Evolutionary conservation across 176 grass and related monocot genomes (phyloP).

Genomic region (Oryza coarctata): DNA sequence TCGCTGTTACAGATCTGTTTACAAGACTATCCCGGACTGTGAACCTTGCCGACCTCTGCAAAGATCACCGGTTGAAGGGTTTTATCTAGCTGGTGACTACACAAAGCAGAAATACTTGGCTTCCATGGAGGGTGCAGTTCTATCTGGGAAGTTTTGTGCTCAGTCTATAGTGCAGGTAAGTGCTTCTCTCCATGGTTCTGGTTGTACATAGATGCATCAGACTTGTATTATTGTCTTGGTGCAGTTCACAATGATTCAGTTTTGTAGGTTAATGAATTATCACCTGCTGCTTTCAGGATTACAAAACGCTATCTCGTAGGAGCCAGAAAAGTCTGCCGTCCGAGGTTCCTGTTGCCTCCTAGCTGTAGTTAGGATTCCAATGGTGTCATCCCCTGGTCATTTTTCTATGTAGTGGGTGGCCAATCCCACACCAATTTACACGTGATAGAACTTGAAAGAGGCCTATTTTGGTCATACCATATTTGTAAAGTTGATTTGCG

Average conservation of each 20-base stretch:
- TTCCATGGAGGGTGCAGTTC: constrained; percentile 95
- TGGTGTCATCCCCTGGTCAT: constrained; percentile 11
- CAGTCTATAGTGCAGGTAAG: constrained; percentile 82
- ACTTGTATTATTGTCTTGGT: neutral
- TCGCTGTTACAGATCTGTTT: constrained; percentile 73
- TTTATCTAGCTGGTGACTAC: constrained; percentile 89
- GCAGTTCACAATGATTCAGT: neutral
- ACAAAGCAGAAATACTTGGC: constrained; percentile 98
- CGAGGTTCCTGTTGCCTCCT: constrained; percentile 45
- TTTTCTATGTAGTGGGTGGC: neutral
- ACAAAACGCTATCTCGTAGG: constrained; percentile 45
- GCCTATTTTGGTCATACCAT: constrained; percentile 14
- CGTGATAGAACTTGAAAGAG: neutral
- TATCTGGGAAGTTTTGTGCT: constrained; percentile 85
- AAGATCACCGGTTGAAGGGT: constrained; percentile 89
- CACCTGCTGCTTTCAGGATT: constrained; percentile 57
- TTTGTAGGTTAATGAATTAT: neutral
- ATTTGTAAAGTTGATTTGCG: constrained; percentile 22
- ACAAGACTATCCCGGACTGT: constrained; percentile 87
- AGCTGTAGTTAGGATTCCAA: constrained; percentile 12
- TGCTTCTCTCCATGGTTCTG: neutral
- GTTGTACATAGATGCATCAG: neutral
- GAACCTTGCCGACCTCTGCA: constrained; percentile 85
- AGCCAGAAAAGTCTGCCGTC: constrained; percentile 38
- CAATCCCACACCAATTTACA: neutral